Conservation (phyloP, 2,329 filamentous ascomycete species). For the Sarocladiaceae sp. region DNA sequence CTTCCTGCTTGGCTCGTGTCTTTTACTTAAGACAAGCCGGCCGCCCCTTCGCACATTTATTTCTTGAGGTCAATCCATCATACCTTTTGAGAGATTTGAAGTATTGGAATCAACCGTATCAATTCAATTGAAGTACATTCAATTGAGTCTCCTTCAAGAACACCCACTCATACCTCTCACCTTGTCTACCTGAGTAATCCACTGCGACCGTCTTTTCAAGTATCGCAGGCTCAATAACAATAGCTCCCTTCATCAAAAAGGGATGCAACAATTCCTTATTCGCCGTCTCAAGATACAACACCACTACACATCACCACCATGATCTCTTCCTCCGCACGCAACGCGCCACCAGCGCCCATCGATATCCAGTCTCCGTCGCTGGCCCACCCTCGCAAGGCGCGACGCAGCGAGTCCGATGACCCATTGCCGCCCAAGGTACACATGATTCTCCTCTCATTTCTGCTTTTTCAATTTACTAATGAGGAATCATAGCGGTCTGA, state of each 20-base stretch:
- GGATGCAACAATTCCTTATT: conserved; percentile 4
- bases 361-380: conserved; percentile 4
- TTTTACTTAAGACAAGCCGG: conserved; percentile 1
- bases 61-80: neutral
- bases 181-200: neutral
- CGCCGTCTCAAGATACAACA: neutral
- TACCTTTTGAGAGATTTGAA: neutral
- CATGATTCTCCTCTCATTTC: neutral
- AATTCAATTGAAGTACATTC: neutral
- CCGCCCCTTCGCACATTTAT: neutral
- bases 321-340: conserved; percentile 3
- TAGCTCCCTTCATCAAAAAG: neutral
- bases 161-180: neutral
- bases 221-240: neutral
- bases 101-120: neutral
- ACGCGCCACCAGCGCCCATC: conserved; percentile 5
- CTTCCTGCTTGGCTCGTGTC: conserved; percentile 2
- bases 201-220: too few species aligned
- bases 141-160: too few species aligned
- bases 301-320: conserved; percentile 4
- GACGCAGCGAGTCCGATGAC: neutral
- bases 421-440: conserved; percentile 7
- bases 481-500: neutral
- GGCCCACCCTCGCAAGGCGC: neutral
- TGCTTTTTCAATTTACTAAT: neutral